Evolutionary conservation across 1,284 basidiomycete species (phyloP), one percentile per base, ranked within the genome.

Genomic region (Cutaneotrichosporon curvatum): DNA sequence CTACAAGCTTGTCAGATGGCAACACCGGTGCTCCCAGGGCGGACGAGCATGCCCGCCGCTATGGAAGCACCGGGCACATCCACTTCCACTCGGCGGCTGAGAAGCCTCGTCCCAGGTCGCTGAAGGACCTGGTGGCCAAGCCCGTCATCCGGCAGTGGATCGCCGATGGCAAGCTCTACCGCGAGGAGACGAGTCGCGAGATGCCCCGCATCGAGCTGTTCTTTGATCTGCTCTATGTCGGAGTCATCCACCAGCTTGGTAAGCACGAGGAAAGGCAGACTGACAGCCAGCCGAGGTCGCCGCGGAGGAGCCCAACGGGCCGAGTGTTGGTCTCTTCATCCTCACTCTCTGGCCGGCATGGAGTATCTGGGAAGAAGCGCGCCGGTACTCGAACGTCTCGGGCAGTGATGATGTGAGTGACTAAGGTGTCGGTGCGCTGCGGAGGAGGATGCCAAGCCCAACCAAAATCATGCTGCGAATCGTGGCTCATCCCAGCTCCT

Each of bases 191-290:
- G 0, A 40, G 54, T n/a, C 50, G 61, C 14, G 60, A 62, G 34
- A 45, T 58, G 3, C 55, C 60, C 3, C 67, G 51, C 41, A 63
- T 72, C 44, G 69, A 74, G 56, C 63, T 74, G 11, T 74, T 74
- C 59, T 72, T 73, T 45, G 72, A 74, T 48, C 55, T 74, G 32
- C 51, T 73, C 1, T 74, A 69, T 47, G 72, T 74, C 18, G 72
- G 67, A 10, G 67, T 74, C 33, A 67, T 70, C n/a, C 72, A 72
- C 50, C 66, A 71, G 40, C 61, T 73, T 16, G 65, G 67, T 53
- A 22, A 41, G 49, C 49, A 12, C 25, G 25, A 28, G 8, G 12
- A 28, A 7, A 28, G 7, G 12, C 8, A 28, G 25, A 34, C 40
- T 42, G 30, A 43, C 46, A 4, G 30, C 7, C 40, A 61, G 61